Evolutionary conservation across 805 yeast species (phyloP).

Genomic region (Yarrowia alimentaria): DNA sequence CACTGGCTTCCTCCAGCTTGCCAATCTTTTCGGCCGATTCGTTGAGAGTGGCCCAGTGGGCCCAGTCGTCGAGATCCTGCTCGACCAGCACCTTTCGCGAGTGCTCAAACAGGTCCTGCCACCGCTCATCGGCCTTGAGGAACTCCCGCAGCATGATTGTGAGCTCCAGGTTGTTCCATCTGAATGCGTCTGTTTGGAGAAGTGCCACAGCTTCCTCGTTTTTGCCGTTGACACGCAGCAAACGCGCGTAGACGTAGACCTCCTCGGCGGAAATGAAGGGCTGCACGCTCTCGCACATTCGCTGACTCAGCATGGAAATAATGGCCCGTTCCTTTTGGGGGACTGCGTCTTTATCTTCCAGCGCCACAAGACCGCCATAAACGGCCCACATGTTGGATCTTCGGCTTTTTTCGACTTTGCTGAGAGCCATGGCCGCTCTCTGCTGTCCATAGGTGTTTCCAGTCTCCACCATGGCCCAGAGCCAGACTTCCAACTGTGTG

Average conservation of each 20-base stretch:
- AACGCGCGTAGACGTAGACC: slow-evolving; percentile 54
- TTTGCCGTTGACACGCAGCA: slow-evolving; percentile 45
- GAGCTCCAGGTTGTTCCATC: slow-evolving; percentile 58
- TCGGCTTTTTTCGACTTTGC: slow-evolving; percentile 33
- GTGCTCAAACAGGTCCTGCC: slow-evolving; percentile 46
- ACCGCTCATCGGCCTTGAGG: slow-evolving; percentile 45
- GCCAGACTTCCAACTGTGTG: slow-evolving; percentile 48
- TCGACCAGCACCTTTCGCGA: slow-evolving; percentile 47
- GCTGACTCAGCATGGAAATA: slow-evolving; percentile 35
- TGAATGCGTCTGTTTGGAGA: slow-evolving; percentile 32
- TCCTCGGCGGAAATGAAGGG: slow-evolving; percentile 66
- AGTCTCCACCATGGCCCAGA: slow-evolving; percentile 49
- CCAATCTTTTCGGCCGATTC: slow-evolving; percentile 46
- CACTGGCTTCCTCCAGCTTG: slow-evolving; percentile 39
- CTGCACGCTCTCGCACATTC: slow-evolving; percentile 51
- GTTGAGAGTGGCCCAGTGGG: slow-evolving; percentile 62
- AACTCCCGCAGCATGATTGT: slow-evolving; percentile 45
- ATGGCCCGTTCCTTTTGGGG: slow-evolving; percentile 13
- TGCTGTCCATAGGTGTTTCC: slow-evolving; percentile 54
- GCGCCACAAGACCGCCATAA: slow-evolving; percentile 39
- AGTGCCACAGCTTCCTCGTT: slow-evolving; percentile 42
- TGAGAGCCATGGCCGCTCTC: slow-evolving; percentile 45
- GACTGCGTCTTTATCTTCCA: slow-evolving; percentile 4
- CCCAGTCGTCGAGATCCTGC: slow-evolving; percentile 67
- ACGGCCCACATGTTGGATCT: slow-evolving; percentile 36